Base-by-base conservation (phyloP, 2,329 filamentous ascomycete species). In the Aspergillus texensis region DNA sequence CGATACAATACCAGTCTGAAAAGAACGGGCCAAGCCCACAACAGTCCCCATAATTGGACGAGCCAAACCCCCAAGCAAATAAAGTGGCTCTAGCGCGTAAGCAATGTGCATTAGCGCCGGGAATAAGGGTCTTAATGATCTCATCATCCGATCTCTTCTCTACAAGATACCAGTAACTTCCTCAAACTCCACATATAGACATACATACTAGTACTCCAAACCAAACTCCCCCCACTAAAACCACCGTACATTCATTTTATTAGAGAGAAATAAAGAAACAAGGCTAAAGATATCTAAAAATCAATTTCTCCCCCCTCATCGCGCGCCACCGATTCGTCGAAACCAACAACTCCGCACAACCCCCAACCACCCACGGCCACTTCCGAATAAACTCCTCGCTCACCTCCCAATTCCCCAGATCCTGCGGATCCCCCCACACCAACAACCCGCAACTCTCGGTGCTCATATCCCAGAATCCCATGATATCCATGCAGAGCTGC, bases 381-480 rank as follows among this genome's bases (percentile, higher is more conserved):
- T 83, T 85, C 43, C 71, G 73, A 5, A 82, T 64, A 65, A 86
- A 85, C 0, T 65, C 60, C 10, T 77, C 75, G 1, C 78, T 83
- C 1, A 81, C 73, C 65, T 86, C 84, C 84, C 84, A 86, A 12
- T 76, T 80, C 0, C 65, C 66, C 3, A 74, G 61, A 50, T 84
- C 77, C 72, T 78, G 81, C 0, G 83, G 75, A 11, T 83, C 79
- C 0, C 82, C 81, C 84, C 83, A 86, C 2, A 85, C 80, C 11
- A 85, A 72, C 3, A 85, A 46, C 1, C 73, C 76, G 21, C 75
- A 71, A 57, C 66, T 66, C n/a, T 63, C 64, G 1, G 55, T 60
- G 0, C 66, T 45, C 16, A 57, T 55, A 28, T 68, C 64, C 72
- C 73, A 74, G 55, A 75, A 75, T n/a, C 77, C 76, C 61, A 78